phyloP scores from a whole-genome alignment of 2,329 filamentous ascomycete species.

The Dothistroma septosporum region DNA sequence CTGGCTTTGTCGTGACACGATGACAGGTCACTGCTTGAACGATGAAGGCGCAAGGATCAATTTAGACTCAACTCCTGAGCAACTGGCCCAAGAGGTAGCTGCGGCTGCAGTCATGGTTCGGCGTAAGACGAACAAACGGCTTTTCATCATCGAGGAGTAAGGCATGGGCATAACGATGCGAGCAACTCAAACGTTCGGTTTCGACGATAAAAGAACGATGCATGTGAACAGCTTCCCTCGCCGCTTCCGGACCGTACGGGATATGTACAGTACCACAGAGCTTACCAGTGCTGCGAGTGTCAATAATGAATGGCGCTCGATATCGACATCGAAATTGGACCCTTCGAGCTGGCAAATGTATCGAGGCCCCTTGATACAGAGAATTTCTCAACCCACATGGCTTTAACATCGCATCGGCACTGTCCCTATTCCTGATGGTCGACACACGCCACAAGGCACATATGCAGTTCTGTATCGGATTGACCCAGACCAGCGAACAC shows the following conservation, averaged over 20 bases:
- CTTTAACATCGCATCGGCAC: background rate
- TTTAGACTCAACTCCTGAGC: background rate
- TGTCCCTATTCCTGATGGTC: background rate
- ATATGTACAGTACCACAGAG: background rate
- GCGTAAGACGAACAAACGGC: background rate
- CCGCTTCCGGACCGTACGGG: background rate
- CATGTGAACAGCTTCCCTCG: background rate
- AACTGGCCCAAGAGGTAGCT: background rate
- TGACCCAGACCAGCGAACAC: background rate
- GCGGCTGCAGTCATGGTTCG: background rate
- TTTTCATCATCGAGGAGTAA: background rate
- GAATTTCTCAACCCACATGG: background rate
- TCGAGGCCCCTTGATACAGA: background rate
- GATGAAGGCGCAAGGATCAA: background rate
- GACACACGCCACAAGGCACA: background rate
- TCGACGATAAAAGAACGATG: background rate
- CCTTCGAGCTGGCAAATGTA: background rate
- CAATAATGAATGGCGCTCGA: background rate
- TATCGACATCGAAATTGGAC: background rate
- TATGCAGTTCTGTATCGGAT: background rate
- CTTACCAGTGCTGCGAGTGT: background rate
- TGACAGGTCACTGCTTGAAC: background rate
- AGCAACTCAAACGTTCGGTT: background rate
- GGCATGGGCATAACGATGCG: background rate
- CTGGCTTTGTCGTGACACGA: background rate